Percentiles rank a stretch among this genome's conserved stretches.
phyloP scores from a whole-genome alignment of 129 eudicot genomes.

The Pittosporum tobira region DNA sequence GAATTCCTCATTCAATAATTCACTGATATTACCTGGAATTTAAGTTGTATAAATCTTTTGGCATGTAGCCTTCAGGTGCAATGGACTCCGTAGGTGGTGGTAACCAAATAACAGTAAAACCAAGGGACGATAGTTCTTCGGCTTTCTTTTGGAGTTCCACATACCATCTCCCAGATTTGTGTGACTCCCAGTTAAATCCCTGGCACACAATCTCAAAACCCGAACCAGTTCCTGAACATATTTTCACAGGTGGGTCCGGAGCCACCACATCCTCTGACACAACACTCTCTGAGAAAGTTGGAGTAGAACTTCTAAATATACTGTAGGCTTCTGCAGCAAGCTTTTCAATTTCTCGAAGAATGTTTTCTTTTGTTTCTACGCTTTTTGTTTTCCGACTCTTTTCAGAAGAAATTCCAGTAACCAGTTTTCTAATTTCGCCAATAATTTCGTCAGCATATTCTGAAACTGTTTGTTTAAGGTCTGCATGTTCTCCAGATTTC shows the following conservation, averaged over 20 bases:
- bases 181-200: constrained; percentile 98
- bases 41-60: constrained; percentile 71
- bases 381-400: constrained; percentile 47
- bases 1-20: background rate
- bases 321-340: constrained; percentile 97
- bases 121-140: constrained; percentile 61
- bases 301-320: constrained; percentile 63
- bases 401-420: constrained; percentile 71
- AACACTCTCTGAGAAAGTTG: constrained; percentile 29
- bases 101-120: constrained; percentile 80
- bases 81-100: constrained; percentile 98
- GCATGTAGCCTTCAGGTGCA: constrained; percentile 98
- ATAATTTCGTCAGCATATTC: constrained; percentile 65
- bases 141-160: constrained; percentile 61
- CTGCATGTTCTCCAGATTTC: constrained; percentile 2
- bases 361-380: constrained; percentile 60
- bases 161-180: constrained; percentile 88
- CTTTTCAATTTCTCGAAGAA: constrained; percentile 93
- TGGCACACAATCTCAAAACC: constrained; percentile 82
- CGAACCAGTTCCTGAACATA: constrained; percentile 78
- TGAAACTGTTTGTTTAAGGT: constrained; percentile 26
- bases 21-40: constrained; percentile 76
- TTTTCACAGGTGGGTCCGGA: constrained; percentile 26
- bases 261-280: constrained; percentile 33
- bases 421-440: constrained; percentile 68